phyloP scores from a whole-genome alignment of 768 basidiomycete genomes.

The Aureoboletus auriporus region DNA sequence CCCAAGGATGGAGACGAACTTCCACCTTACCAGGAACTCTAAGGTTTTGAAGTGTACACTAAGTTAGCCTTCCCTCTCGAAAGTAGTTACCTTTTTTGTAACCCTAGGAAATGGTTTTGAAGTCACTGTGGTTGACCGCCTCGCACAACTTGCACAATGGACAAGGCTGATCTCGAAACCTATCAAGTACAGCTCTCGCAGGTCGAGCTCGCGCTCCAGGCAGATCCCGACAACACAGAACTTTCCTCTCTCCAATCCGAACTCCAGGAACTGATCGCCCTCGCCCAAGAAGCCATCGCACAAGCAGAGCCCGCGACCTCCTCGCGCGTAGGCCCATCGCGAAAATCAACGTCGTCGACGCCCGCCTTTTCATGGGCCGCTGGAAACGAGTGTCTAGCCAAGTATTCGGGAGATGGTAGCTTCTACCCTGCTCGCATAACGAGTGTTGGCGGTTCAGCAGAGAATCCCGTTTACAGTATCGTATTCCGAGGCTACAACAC shows the following conservation, averaged over 20 bases:
- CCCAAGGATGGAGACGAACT: slow-evolving; percentile 31
- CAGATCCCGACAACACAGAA: slow-evolving; percentile 73
- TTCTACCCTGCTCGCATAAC: slow-evolving; percentile 92
- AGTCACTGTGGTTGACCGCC: not conserved
- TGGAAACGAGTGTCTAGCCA: slow-evolving; percentile 83
- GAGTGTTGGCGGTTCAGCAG: slow-evolving; percentile 74
- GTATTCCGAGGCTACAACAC: slow-evolving; percentile 91
- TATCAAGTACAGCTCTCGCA: slow-evolving; percentile 90
- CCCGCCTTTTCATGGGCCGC: slow-evolving; percentile 64
- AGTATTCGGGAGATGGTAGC: slow-evolving; percentile 77
- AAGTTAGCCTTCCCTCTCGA: no score
- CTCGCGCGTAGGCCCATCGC: slow-evolving; percentile 50
- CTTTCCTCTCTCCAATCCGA: slow-evolving; percentile 71
- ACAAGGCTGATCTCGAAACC: slow-evolving; percentile 79
- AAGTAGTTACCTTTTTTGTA: slow-evolving; percentile 18
- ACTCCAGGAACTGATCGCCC: slow-evolving; percentile 77
- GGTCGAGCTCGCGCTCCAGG: slow-evolving; percentile 73
- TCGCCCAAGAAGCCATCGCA: slow-evolving; percentile 68
- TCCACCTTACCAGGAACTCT: slow-evolving; percentile 40
- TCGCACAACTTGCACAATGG: slow-evolving; percentile 14
- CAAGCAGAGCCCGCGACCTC: slow-evolving; percentile 65
- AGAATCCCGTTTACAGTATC: slow-evolving; percentile 84
- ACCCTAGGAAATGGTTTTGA: slow-evolving; percentile 2
- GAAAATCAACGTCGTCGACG: slow-evolving; percentile 49
- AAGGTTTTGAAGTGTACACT: slow-evolving; percentile 18